These are phyloP conservation scores for Suhomyces sp. DNA, from an alignment of 805 yeast species.

Conservation along the genomic window DNA sequence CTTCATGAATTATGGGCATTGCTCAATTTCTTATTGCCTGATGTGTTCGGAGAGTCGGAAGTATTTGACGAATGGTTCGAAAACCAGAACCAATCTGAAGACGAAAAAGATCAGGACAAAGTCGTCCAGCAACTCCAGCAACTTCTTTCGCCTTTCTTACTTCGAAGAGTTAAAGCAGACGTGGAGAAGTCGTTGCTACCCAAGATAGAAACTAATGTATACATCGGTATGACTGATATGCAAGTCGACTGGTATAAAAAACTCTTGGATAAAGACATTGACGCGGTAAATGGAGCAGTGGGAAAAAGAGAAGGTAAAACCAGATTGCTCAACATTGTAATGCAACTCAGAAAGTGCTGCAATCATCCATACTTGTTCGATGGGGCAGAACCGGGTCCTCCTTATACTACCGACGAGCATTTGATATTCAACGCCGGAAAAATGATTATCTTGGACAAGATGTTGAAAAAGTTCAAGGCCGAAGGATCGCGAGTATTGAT, in stretches of 20 bases:
- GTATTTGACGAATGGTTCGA: conserved; percentile 94
- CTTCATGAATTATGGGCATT: conserved; percentile 96
- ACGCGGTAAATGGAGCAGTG: conserved; percentile 94
- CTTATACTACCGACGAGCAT: conserved; percentile 94
- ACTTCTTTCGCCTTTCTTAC: conserved; percentile 79
- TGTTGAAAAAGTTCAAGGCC: conserved; percentile 64
- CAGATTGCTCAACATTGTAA: conserved; percentile 84
- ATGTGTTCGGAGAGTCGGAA: conserved; percentile 88
- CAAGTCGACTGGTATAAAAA: conserved; percentile 89
- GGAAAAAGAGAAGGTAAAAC: conserved; percentile 94
- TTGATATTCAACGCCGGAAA: conserved; percentile 86
- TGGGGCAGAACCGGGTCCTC: conserved; percentile 99
- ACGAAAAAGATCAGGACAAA: conserved; percentile 54
- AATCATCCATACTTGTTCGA: conserved; percentile 96
- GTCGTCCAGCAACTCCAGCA: conserved; percentile 88
- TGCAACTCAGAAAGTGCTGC: conserved; percentile 96
- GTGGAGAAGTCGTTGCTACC: conserved; percentile 90
- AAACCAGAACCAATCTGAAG: conserved; percentile 35
- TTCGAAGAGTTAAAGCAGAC: conserved; percentile 88
- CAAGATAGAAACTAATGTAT: conserved; percentile 83
- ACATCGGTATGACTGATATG: conserved; percentile 95
- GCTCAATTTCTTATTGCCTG: conserved; percentile 85
- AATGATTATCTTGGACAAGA: conserved; percentile 82
- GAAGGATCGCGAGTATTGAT: conserved; percentile 89
- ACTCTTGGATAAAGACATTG: conserved; percentile 86